Conservation (phyloP, 2,329 filamentous ascomycete species). For the Elsinoe fawcettii region DNA sequence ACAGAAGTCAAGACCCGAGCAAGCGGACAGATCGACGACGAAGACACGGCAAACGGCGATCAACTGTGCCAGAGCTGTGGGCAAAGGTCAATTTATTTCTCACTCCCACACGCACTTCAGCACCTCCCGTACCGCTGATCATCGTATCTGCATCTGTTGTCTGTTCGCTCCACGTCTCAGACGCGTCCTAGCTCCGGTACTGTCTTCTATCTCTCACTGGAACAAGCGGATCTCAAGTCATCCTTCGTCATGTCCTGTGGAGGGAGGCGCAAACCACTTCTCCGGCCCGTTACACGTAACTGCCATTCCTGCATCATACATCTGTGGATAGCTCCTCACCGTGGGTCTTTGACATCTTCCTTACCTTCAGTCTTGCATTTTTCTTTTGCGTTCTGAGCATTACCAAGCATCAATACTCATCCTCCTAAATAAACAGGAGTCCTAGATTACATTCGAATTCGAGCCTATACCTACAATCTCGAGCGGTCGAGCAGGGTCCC, state of each 20-base stretch:
- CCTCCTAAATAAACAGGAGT: background rate
- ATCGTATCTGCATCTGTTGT: constrained; percentile 7
- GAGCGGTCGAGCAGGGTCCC: constrained; percentile 6
- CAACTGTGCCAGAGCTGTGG: background rate
- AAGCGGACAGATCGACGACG: constrained; percentile 5
- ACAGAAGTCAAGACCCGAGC: background rate
- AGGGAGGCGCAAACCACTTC: constrained; percentile 4
- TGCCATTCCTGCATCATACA: constrained; percentile 7
- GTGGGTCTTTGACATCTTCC: constrained; percentile 9
- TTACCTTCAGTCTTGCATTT: constrained; percentile 2
- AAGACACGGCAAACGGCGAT: constrained; percentile 1
- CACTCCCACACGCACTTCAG: background rate
- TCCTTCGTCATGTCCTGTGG: background rate
- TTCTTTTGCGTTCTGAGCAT: constrained; percentile 10
- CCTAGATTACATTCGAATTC: constrained; percentile 10
- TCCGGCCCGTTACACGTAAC: constrained; percentile 9
- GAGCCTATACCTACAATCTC: constrained; percentile 11
- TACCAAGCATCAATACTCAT: constrained; percentile 8
- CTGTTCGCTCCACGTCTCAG: constrained; percentile 1
- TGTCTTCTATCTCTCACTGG: background rate
- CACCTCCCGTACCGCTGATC: constrained; percentile 6
- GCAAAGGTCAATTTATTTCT: background rate
- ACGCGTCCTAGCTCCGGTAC: background rate
- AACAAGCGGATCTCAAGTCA: background rate
- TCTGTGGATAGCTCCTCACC: constrained; percentile 1